A percentile compares a stretch with the other conserved stretches of the same genome.
Evolutionary conservation across 2,329 filamentous ascomycete genomes (phyloP).

Genomic region (Neocatenulostroma microsporum): DNA sequence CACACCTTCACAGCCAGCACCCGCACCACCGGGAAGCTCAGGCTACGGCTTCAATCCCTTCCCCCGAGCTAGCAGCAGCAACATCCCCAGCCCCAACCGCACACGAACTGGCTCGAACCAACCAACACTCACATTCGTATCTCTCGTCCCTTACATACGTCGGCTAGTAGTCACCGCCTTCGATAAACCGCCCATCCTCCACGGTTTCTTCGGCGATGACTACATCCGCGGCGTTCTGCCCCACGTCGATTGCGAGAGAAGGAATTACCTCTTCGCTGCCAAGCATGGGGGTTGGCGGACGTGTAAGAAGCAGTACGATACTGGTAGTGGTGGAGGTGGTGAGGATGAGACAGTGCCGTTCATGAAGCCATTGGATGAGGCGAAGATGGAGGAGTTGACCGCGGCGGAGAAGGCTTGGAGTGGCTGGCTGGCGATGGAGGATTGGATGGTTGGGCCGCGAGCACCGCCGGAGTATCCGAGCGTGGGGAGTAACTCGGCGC

Average conservation of each 20-base stretch:
- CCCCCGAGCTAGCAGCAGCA: slow-evolving; percentile 29
- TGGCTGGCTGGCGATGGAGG: slow-evolving; percentile 92
- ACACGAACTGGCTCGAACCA: slow-evolving; percentile 24
- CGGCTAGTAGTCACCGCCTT: slow-evolving; percentile 87
- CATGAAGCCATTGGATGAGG: slow-evolving; percentile 65
- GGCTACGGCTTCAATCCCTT: slow-evolving; percentile 15
- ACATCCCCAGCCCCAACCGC: slow-evolving; percentile 31
- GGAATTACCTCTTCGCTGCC: slow-evolving; percentile 91
- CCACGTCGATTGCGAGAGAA: slow-evolving; percentile 78
- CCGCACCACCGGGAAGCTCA: slow-evolving; percentile 11
- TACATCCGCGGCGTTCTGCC: slow-evolving; percentile 73
- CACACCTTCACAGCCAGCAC: slow-evolving; percentile 12
- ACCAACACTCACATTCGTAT: slow-evolving; percentile 42
- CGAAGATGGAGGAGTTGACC: slow-evolving; percentile 70
- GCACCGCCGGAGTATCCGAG: slow-evolving; percentile 7
- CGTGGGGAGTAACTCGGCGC: slow-evolving; percentile 1
- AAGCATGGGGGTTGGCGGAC: slow-evolving; percentile 86
- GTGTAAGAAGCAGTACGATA: slow-evolving; percentile 87
- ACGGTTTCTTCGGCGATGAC: slow-evolving; percentile 95
- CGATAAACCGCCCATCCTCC: slow-evolving; percentile 76
- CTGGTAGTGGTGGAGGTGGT: slow-evolving; percentile 46
- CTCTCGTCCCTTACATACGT: slow-evolving; percentile 80
- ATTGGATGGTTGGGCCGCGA: slow-evolving; percentile 68
- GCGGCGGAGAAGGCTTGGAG: slow-evolving; percentile 81
- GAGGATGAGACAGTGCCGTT: slow-evolving; percentile 81